Evolutionary conservation across 2,329 filamentous ascomycete species (phyloP).

Genomic region (Colletotrichum godetiae): DNA sequence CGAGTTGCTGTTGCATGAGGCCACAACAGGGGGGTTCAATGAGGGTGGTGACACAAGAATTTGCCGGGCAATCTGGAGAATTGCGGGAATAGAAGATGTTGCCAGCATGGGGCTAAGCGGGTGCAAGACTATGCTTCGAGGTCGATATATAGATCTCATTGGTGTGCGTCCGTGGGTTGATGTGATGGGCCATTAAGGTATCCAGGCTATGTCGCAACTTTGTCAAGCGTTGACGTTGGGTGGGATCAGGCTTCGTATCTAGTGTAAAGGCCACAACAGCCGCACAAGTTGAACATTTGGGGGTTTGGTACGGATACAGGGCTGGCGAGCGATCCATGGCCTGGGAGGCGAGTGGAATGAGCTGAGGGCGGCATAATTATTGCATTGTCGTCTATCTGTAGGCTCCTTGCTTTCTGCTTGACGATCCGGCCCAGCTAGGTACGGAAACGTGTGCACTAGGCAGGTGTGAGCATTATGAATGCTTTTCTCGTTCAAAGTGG

Average conservation of each 20-base stretch:
- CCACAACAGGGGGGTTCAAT: constrained; percentile 25
- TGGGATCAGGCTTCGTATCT: constrained; percentile 1
- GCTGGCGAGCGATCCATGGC: not conserved
- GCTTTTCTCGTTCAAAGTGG: not conserved
- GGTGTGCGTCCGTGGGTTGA: not conserved
- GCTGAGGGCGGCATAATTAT: constrained; percentile 6
- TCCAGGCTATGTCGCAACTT: not conserved
- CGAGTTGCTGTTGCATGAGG: constrained; percentile 26
- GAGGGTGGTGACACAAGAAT: constrained; percentile 19
- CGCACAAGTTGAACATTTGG: not conserved
- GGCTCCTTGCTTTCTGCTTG: constrained; percentile 11
- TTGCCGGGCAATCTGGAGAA: constrained; percentile 13
- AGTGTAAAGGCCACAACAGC: constrained; percentile 1
- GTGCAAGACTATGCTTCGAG: not conserved
- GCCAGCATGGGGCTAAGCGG: not conserved
- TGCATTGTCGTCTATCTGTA: not conserved
- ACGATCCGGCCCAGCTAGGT: not conserved
- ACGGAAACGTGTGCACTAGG: not conserved
- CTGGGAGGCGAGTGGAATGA: constrained; percentile 9
- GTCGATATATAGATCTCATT: not conserved
- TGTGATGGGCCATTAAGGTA: not conserved
- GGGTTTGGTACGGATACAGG: not conserved
- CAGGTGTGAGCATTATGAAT: not conserved
- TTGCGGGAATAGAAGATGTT: not conserved
- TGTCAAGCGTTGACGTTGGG: not conserved